phyloP scores from a whole-genome alignment of 169 alveolate genomes.

The Plasmodium billcollinsi region DNA sequence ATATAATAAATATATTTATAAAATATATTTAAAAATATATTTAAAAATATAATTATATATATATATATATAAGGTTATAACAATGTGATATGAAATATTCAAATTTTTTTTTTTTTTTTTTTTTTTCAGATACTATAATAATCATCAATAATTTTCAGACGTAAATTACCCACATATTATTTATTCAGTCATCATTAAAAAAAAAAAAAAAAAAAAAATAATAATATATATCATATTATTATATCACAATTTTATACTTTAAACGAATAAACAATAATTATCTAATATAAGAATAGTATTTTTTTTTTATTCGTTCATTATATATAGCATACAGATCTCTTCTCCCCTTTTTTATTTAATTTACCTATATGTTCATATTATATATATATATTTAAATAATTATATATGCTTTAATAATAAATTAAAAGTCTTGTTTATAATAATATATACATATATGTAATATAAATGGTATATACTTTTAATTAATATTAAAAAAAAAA shows the following conservation, averaged over 20 bases:
- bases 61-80: too few relatives aligned
- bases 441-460: not conserved
- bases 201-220: constrained; percentile 26
- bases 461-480: not conserved
- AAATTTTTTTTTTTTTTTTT: constrained; percentile 1
- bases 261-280: too few relatives aligned
- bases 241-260: not conserved
- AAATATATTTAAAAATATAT: too few relatives aligned
- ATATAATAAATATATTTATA: too few relatives aligned
- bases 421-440: constrained; percentile 3
- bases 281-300: not conserved
- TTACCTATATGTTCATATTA: too few relatives aligned
- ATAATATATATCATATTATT: not conserved
- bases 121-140: constrained; percentile 30
- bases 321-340: too few relatives aligned
- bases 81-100: too few relatives aligned
- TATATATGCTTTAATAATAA: not conserved
- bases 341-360: not conserved
- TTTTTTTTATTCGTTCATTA: not conserved
- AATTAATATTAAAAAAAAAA: not conserved
- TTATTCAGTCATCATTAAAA: constrained; percentile 28
- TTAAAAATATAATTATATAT: too few relatives aligned
- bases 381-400: too few relatives aligned
- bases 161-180: constrained; percentile 54
- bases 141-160: constrained; percentile 43